Percentiles rank a stretch among this genome's conserved stretches.
Conservation (phyloP, 2,329 filamentous ascomycete species). For the Hymenoscyphus albidus region DNA sequence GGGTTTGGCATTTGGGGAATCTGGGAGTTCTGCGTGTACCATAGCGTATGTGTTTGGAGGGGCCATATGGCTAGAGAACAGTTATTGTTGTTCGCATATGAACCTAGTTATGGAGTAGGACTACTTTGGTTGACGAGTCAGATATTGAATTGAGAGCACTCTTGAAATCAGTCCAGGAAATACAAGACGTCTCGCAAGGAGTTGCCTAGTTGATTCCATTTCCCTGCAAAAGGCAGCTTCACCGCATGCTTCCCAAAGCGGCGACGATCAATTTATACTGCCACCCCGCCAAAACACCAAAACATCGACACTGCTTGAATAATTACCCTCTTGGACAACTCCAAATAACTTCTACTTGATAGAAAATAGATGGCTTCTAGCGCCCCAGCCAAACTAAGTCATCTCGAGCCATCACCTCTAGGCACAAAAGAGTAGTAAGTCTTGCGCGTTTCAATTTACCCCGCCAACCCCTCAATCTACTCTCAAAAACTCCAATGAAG, state of each 20-base stretch:
- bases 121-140: too few species aligned
- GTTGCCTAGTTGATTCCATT: too few species aligned
- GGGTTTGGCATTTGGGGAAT: neutral
- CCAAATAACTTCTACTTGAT: neutral
- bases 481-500: neutral
- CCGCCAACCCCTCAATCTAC: neutral
- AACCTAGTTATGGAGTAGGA: neutral
- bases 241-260: conserved; percentile 7
- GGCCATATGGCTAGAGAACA: neutral
- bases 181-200: too few species aligned
- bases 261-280: neutral
- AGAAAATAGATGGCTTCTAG: conserved; percentile 21
- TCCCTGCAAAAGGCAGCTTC: neutral
- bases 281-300: conserved; percentile 1
- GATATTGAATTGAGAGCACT: too few species aligned
- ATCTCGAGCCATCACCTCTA: conserved; percentile 70
- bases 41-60: too few species aligned
- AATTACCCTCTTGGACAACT: neutral
- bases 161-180: too few species aligned
- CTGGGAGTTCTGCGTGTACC: neutral
- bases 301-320: neutral
- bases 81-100: neutral
- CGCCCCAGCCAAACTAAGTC: conserved; percentile 47
- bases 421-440: conserved; percentile 88
- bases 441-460: neutral